Base-by-base conservation (phyloP, 2,329 filamentous ascomycete genomes). In the Ceratocystis eucalypticola region DNA sequence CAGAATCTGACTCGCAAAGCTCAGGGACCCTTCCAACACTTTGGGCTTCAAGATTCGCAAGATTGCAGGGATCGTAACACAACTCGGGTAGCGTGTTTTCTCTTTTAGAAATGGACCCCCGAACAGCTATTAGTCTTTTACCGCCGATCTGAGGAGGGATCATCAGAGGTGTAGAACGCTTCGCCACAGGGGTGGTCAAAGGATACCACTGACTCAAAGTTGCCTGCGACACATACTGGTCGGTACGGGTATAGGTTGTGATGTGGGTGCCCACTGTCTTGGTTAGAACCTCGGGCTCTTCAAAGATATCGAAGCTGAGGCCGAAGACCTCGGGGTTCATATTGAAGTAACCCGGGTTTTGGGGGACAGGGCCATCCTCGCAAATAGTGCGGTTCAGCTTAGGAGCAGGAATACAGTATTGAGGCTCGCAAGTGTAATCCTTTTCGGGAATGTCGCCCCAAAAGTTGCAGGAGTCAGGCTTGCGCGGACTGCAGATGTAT, bases 291-390 rank as follows among this genome's bases (percentile, higher is more conserved):
- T 80, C 71, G 28, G 78, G 74, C 28, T 77, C 74, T 22, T 78
- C 77, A 68, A 87, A 88, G 20, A 88, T 84, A 53, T 80, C 81
- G 67, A 83, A 86, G 62, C 78, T 81, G 17, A 89, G 75, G 3
- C 85, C 86, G 67, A 89, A 89, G 0, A 78, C 78, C 1, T 77
- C 73, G 0, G 87, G 76, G 66, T 85, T 77, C n/a, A 89, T 77
- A 67, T 88, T 80, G 75, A 85, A 89, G 72, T 88, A 88, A 2
- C 80, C 82, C 0, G 77, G 72, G 0, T 76, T 77, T 37, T 68
- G 67, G 17, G 62, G 65, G 20, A 66, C 6, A 37, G 25, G 55
- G 30, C 55, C 28, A 37, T 10, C 28, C 55, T 37, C 28, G 17
- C 3, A 59, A n/a, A 37, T 59, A 17, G 61, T 64, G 17, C 69